Percentiles rank a stretch among this genome's conserved stretches.
Evolutionary conservation across 2,329 filamentous ascomycete genomes (phyloP).

Genomic region (Fonsecaea pedrosoi): DNA sequence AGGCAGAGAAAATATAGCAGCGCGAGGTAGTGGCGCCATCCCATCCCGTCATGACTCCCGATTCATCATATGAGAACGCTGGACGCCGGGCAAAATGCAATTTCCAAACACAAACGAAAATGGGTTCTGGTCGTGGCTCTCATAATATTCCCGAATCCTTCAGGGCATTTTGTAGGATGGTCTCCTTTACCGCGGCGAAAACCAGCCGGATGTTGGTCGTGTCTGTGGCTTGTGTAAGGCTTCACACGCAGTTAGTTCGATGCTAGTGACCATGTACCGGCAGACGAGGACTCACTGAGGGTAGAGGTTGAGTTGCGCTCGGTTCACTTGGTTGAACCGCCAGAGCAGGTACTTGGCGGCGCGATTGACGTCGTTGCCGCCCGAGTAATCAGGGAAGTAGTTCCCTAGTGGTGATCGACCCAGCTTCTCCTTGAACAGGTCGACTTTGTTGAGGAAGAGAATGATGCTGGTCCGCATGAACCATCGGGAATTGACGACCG

Average conservation of each 20-base stretch:
- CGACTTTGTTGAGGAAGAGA: conserved; percentile 97
- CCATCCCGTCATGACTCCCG: conserved; percentile 32
- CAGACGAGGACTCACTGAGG: conserved; percentile 76
- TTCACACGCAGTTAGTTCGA: conserved; percentile 52
- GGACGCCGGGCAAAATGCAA: conserved; percentile 34
- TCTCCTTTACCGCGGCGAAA: conserved; percentile 98
- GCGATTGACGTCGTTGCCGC: conserved; percentile 96
- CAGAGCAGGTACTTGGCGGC: conserved; percentile 97
- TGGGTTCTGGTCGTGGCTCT: conserved; percentile 43
- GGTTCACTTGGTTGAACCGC: conserved; percentile 98
- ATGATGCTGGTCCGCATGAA: conserved; percentile 99
- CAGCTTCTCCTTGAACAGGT: conserved; percentile 96
- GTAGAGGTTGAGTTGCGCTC: conserved; percentile 93
- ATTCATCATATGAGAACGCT: conserved; percentile 35
- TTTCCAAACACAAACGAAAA: conserved; percentile 28
- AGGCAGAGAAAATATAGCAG: conserved; percentile 14
- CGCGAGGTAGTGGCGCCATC: conserved; percentile 19
- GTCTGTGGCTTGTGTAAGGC: conserved; percentile 97
- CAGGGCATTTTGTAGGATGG: conserved; percentile 95
- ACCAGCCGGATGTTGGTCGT: conserved; percentile 98
- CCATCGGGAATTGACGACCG: conserved; percentile 97
- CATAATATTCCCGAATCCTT: conserved; percentile 96
- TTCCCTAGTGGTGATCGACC: conserved; percentile 86
- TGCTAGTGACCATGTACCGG: background rate
- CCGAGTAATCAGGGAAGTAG: conserved; percentile 98